Percentiles rank a stretch among this genome's conserved stretches.
Conservation (phyloP, 768 basidiomycete species). For the Naganishia onofrii region DNA sequence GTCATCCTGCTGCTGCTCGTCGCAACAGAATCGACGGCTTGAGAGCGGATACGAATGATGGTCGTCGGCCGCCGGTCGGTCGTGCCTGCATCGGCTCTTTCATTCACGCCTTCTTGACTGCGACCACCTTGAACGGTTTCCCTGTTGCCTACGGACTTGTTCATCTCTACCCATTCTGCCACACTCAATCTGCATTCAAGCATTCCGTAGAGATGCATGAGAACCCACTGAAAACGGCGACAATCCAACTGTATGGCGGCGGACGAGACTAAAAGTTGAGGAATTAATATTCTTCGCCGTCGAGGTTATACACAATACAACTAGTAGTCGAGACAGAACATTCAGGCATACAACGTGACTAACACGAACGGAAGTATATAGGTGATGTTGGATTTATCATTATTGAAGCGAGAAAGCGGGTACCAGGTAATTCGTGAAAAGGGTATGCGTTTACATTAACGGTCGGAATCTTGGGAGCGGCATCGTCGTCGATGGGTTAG, state of each 20-base stretch:
- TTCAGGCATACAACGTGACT: too few species aligned
- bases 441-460: conserved; percentile 1
- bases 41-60: not conserved
- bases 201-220: too few species aligned
- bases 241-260: not conserved
- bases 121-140: not conserved
- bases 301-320: not conserved
- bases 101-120: too few species aligned
- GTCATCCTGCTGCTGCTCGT: not conserved
- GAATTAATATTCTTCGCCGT: not conserved
- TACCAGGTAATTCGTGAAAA: not conserved
- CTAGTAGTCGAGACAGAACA: not conserved
- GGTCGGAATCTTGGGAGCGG: not conserved
- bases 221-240: not conserved
- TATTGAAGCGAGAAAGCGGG: not conserved
- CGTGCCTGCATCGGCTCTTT: too few species aligned
- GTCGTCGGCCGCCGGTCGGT: not conserved
- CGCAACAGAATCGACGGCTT: conserved; percentile 5
- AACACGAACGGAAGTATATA: too few species aligned
- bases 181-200: too few species aligned
- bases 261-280: not conserved
- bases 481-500: not conserved
- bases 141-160: too few species aligned
- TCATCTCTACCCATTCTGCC: too few species aligned
- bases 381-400: too few species aligned